Percentiles rank a stretch among this genome's conserved stretches.
Evolutionary conservation across 345 rosid genomes (phyloP).

Genomic region (Arabidopsis thaliana): TAIR10.1 NC_003074.8:7273001-7273500

Average conservation of each 20-base stretch:
- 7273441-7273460: conserved; percentile 42
- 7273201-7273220: conserved; percentile 99
- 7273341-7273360: neutral
- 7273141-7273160: neutral
- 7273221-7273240: conserved; percentile 92
- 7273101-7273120: conserved; percentile 19
- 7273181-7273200: conserved; percentile 72
- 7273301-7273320: conserved; percentile 5
- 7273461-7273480: conserved; percentile 48
- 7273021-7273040: conserved; percentile 56
- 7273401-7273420: neutral
- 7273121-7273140: conserved; percentile 18
- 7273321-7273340: neutral
- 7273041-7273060: conserved; percentile 92
- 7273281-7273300: conserved; percentile 61
- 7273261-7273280: conserved; percentile 95
- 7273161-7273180: neutral
- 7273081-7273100: conserved; percentile 59
- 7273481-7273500: conserved; percentile 74
- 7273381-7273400: neutral
- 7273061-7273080: conserved; percentile 98
- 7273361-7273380: neutral
- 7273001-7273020: conserved; percentile 23
- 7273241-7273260: conserved; percentile 87
- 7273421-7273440: conserved; percentile 1